These are phyloP conservation scores for Lipomyces starkeyi DNA, from an alignment of 805 yeast species.

Conservation along the genomic window DNA sequence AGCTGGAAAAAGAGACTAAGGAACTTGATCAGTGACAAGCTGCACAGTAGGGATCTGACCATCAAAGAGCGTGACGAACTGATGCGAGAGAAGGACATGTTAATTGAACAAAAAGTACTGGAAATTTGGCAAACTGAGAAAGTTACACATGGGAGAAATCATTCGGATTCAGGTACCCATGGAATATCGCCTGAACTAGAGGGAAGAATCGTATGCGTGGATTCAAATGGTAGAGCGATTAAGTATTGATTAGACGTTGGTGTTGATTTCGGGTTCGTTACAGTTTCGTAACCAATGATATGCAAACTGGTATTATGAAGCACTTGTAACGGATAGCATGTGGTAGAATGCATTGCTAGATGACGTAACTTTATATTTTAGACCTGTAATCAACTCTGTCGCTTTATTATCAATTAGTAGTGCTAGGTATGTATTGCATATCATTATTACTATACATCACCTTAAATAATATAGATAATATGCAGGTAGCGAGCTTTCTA, in stretches of 20 bases:
- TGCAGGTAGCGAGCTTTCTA: background rate
- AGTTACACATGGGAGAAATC: background rate
- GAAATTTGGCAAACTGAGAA: conserved; percentile 23
- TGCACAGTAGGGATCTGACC: background rate
- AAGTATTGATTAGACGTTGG: background rate
- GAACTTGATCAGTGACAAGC: background rate
- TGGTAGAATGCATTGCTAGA: background rate
- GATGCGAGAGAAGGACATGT: conserved; percentile 20
- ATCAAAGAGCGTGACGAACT: conserved; percentile 7
- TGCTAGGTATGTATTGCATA: background rate
- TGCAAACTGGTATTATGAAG: too few relatives aligned
- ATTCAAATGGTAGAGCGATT: conserved; percentile 14
- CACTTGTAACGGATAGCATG: background rate
- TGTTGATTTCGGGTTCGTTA: background rate
- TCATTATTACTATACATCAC: background rate
- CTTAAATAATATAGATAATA: background rate
- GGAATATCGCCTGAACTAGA: conserved; percentile 30
- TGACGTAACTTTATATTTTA: background rate
- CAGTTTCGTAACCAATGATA: background rate
- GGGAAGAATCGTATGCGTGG: conserved; percentile 22
- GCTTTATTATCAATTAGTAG: background rate
- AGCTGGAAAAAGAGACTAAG: background rate
- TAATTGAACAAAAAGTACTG: conserved; percentile 21
- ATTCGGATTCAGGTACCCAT: background rate
- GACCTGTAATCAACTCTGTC: background rate